Base-by-base conservation (phyloP, 768 basidiomycete genomes). In the Agaricus sinodeliciosus region DNA sequence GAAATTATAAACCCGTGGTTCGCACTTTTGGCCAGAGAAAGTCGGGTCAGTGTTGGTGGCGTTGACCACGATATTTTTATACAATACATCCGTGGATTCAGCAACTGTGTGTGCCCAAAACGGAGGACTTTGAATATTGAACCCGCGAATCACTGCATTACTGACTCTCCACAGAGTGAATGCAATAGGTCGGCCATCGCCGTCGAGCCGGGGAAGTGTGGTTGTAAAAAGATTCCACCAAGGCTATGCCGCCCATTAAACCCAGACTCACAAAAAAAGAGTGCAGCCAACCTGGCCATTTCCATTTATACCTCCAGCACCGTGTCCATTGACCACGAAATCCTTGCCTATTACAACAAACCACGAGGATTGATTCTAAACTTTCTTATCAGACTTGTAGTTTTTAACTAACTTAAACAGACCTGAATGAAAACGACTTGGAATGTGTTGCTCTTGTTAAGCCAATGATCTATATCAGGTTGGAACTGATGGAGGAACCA, bases 361-460 rank as follows among this genome's bases (percentile, higher is more conserved):
- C 79, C 80, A 82, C 5, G 81, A 82, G 1, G 81, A 78, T 68
- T 83, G 82, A 57, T 67, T 74, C 78, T 82, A 48, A 13, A 31
- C 31, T 40, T 9, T 1, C 0, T n/a, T 28, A 28, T 48, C 2
- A 43, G 44, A 11, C 3, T 16, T 12, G 39, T 5, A 13, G 4
- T 22, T 27, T 12, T 28, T 40, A 28, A 44, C 15, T 6, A 6
- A 26, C 18, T n/a, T 39, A 9, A 26, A 46, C 63, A n/a, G 45
- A 76, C 78, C 67, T 82, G 81, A 51, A 83, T 79, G 61, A 79
- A 81, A 22, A 82, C 76, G n/a, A 80, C 80, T 19, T 78, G 73
- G 61, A 77, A 81, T 1, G 81, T 83, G 58, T 76, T 79, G 41
- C 68, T 67, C 35, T 74, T 61, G 53, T 82, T 66, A 48, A 82